Conservation (phyloP, 495 filamentous ascomycete species). For the Oidiodendron maius region DNA sequence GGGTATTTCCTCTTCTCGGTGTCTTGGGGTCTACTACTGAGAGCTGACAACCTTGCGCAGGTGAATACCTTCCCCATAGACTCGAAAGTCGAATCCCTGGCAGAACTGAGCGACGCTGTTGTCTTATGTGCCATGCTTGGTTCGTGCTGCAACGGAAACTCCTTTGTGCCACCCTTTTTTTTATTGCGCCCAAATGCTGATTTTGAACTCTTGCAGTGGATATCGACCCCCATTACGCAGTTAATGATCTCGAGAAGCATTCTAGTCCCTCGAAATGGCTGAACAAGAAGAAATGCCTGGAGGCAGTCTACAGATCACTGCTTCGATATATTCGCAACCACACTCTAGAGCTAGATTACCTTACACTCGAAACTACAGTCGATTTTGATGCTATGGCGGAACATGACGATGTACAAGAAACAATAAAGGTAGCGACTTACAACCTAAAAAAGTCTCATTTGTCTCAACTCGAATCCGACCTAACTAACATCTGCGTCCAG, state of each 20-base stretch:
- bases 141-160: conserved; percentile 41
- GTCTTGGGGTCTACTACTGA: neutral
- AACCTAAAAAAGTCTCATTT: neutral
- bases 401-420: conserved; percentile 20
- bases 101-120: conserved; percentile 69
- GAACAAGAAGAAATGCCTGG: conserved; percentile 54
- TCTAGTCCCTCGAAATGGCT: conserved; percentile 36
- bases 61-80: conserved; percentile 21
- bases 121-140: conserved; percentile 59
- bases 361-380: conserved; percentile 35
- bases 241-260: conserved; percentile 49
- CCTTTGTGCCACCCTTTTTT: neutral
- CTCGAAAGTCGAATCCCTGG: conserved; percentile 27
- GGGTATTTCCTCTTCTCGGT: conserved; percentile 12
- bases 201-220: conserved; percentile 34
- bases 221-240: conserved; percentile 64
- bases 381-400: conserved; percentile 57
- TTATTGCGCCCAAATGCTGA: conserved; percentile 9
- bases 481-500: conserved; percentile 35
- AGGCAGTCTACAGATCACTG: conserved; percentile 61
- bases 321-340: conserved; percentile 59
- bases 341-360: conserved; percentile 40
- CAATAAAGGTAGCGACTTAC: conserved; percentile 15
- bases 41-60: conserved; percentile 11
- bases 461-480: neutral